Conservation (phyloP, 163 green algal species). For the Chlorella variabilis region DNA sequence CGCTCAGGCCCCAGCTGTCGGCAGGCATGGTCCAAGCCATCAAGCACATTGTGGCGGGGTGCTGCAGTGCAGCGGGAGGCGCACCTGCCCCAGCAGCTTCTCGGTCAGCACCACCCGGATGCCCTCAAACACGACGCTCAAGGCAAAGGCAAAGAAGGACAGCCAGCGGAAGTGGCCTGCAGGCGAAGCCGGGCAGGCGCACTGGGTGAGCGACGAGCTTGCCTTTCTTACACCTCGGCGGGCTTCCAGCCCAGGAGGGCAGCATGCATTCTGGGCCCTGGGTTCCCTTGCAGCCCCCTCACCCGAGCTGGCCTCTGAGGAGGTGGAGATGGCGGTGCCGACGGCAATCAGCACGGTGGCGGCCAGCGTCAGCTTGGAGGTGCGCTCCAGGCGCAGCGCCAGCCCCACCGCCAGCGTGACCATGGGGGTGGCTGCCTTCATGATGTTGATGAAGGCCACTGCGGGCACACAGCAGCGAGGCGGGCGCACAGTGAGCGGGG, state of each 20-base stretch:
- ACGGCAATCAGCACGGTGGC: constrained; percentile 77
- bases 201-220: too few relatives aligned
- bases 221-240: too few relatives aligned
- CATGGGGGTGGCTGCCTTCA: constrained; percentile 60
- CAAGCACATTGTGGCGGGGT: too few relatives aligned
- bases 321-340: constrained; percentile 66
- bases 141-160: constrained; percentile 38
- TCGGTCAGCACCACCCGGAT: constrained; percentile 31
- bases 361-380: constrained; percentile 48
- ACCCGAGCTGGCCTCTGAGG: constrained; percentile 12
- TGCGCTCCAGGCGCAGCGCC: constrained; percentile 64
- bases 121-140: constrained; percentile 39
- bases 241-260: too few relatives aligned
- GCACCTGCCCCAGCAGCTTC: constrained; percentile 30
- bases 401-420: constrained; percentile 64
- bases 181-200: background rate
- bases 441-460: constrained; percentile 56
- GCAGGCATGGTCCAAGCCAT: too few relatives aligned
- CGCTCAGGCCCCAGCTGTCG: too few relatives aligned
- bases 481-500: too few relatives aligned
- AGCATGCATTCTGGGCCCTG: too few relatives aligned
- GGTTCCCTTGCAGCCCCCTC: too few relatives aligned
- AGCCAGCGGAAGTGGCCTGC: constrained; percentile 44
- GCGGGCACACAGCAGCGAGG: constrained; percentile 15
- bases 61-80: too few relatives aligned